Evolutionary conservation across 805 yeast genomes (phyloP), one percentile per base, ranked within the genome.

Genomic region (Ogataea pilisensis): DNA sequence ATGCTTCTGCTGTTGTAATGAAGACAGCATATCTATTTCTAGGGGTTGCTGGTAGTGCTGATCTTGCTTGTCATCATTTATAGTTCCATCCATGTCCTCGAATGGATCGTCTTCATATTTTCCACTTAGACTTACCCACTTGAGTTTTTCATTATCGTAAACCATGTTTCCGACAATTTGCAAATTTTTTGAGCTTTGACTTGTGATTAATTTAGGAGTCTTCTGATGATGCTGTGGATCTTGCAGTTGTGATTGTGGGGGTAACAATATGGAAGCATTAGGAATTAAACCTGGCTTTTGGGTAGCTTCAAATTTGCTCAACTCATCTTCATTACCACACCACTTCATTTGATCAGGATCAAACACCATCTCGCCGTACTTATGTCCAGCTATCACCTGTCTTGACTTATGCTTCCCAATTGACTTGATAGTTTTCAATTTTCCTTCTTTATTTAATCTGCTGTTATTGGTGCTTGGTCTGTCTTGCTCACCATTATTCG

Each of bases 251-350:
- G 50, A 43, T 44, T 59, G 52, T 18, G 64, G 67, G 19, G 48
- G 32, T 9, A 51, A 25, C 20, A 19, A 14, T 14, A n/a, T 11
- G 0, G 38, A 31, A 2, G 30, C 43, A 24, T 49, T 49, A 5
- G 26, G 31, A 12, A 70, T 70, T 36, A 71, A 57, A 11, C 64
- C 57, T 1, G 76, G 75, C 39, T 63, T 66, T 20, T 58, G 58
- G 14, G 55, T 44, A 3, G 53, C 45, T 30, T 80, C 82, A 54
- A 81, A 81, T 31, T 70, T 65, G 26, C 67, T 50, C 35, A 78
- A 57, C 18, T 78, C 85, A 24, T 68, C 70, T 30, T 81, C 83
- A 50, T 81, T 80, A 4, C 86, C 86, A 50, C 76, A 81, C 88
- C 87, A 82, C 34, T 65, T 63, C 48, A 66, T 66, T 35, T 69